Percentiles rank a stretch among this genome's conserved stretches.
These are phyloP conservation scores for Peronospora destructor DNA, from an alignment of 352 stramenopile genomes.

Conservation along the genomic window DNA sequence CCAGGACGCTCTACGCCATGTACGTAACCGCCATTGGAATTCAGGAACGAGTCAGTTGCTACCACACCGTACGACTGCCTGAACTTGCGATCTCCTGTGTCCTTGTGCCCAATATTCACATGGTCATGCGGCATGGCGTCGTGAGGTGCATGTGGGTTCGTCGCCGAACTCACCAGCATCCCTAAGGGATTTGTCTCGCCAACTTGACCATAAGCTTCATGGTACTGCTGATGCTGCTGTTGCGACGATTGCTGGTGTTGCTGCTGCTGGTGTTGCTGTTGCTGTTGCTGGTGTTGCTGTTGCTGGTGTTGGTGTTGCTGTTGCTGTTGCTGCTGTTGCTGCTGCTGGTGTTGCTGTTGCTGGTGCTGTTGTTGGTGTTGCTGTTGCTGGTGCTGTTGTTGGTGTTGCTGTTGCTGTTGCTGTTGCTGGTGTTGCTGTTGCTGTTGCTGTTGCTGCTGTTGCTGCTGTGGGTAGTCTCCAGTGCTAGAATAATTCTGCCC, in stretches of 20 bases:
- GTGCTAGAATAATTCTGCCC: constrained; percentile 29
- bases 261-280: constrained; percentile 1
- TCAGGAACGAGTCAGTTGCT: constrained; percentile 29
- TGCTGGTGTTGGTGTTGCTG: too few relatives aligned
- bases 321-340: constrained; percentile 21
- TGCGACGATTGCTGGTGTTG: constrained; percentile 27
- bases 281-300: too few relatives aligned
- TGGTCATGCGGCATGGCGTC: constrained; percentile 36
- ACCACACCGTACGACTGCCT: constrained; percentile 27
- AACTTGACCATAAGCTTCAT: constrained; percentile 25
- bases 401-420: constrained; percentile 2
- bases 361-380: constrained; percentile 32
- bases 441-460: constrained; percentile 12
- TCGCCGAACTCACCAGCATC: constrained; percentile 53
- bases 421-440: too few relatives aligned
- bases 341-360: constrained; percentile 12
- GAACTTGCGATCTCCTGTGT: constrained; percentile 37
- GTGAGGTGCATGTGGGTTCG: constrained; percentile 29
- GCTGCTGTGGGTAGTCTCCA: constrained; percentile 28
- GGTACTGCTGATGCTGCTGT: constrained; percentile 29
- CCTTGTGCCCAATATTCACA: constrained; percentile 35
- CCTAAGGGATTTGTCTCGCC: constrained; percentile 36
- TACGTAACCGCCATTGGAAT: constrained; percentile 20
- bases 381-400: constrained; percentile 24
- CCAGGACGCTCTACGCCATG: constrained; percentile 32